A percentile compares a stretch with the other conserved stretches of the same genome.
Conservation (phyloP, 371 early-diverging fungal genomes). For the Mucor saturninus region DNA sequence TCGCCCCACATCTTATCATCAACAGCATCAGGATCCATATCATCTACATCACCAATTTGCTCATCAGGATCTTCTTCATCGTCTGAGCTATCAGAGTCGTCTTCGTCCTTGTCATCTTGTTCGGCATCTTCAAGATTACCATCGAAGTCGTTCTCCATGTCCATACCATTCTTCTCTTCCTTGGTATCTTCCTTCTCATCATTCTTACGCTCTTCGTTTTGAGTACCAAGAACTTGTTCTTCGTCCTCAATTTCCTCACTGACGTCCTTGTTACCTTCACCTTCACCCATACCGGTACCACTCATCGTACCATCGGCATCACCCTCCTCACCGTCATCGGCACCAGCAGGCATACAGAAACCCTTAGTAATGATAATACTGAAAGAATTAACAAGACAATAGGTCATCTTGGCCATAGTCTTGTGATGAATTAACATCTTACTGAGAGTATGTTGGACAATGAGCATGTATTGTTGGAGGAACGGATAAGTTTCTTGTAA, state of each 20-base stretch:
- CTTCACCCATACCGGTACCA: slow-evolving; percentile 97
- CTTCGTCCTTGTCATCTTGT: slow-evolving; percentile 64
- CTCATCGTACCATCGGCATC: slow-evolving; percentile 64
- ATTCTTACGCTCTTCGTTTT: slow-evolving; percentile 74
- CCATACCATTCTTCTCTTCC: slow-evolving; percentile 92
- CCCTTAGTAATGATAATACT: slow-evolving; percentile 80
- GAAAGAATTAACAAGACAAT: slow-evolving; percentile 74
- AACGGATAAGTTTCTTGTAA: slow-evolving; percentile 63
- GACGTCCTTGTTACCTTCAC: slow-evolving; percentile 94
- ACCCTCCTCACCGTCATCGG: slow-evolving; percentile 68
- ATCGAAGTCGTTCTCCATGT: slow-evolving; percentile 96
- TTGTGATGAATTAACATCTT: slow-evolving; percentile 73
- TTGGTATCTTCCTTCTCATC: slow-evolving; percentile 65
- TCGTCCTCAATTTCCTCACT: slow-evolving; percentile 96
- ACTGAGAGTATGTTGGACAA: slow-evolving; percentile 63
- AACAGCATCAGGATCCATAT: slow-evolving; percentile 86
- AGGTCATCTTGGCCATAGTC: slow-evolving; percentile 67
- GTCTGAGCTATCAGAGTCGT: slow-evolving; percentile 54
- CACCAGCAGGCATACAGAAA: slow-evolving; percentile 79
- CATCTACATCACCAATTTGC: slow-evolving; percentile 90
- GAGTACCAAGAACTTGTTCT: slow-evolving; percentile 90
- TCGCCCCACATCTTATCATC: slow-evolving; percentile 98
- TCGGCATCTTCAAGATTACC: slow-evolving; percentile 91
- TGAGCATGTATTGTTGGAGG: slow-evolving; percentile 70
- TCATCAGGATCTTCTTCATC: slow-evolving; percentile 82